Conservation (phyloP, 2,329 filamentous ascomycete species). For the Penicillium griseofulvum region DNA sequence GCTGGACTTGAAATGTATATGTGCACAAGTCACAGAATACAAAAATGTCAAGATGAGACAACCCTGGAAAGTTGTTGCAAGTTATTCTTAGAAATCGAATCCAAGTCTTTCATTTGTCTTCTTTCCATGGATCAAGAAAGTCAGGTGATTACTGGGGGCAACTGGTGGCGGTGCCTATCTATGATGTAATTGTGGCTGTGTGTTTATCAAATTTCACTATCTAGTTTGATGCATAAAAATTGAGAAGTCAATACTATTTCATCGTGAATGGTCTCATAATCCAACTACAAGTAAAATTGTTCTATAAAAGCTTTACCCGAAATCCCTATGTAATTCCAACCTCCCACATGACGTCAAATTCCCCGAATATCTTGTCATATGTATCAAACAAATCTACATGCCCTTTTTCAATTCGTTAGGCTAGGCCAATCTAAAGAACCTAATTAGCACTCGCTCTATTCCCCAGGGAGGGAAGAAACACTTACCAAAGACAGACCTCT, state of each 20-base stretch:
- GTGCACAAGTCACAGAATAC: neutral
- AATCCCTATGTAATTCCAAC: neutral
- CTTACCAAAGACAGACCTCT: slow-evolving; percentile 57
- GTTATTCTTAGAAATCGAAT: slow-evolving; percentile 21
- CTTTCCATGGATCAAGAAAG: slow-evolving; percentile 16
- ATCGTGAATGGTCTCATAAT: no score
- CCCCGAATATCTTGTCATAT: neutral
- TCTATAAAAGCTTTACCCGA: neutral
- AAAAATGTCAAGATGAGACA: no score
- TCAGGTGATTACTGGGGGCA: slow-evolving; percentile 16
- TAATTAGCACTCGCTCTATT: slow-evolving; percentile 6
- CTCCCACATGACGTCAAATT: neutral
- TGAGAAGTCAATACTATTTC: neutral
- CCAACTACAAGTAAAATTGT: neutral
- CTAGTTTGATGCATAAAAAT: neutral
- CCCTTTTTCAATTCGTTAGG: slow-evolving; percentile 21
- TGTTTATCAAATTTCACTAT: neutral
- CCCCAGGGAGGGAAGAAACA: slow-evolving; percentile 16
- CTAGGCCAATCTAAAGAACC: slow-evolving; percentile 35
- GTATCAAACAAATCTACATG: neutral
- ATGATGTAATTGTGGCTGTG: slow-evolving; percentile 22
- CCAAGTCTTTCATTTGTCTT: slow-evolving; percentile 11
- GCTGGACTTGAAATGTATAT: neutral
- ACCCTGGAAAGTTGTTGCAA: neutral
- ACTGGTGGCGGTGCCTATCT: slow-evolving; percentile 17